These are phyloP conservation scores for Boletus albobrunnescens DNA, from an alignment of 1,284 basidiomycete species.

Conservation along the genomic window DNA sequence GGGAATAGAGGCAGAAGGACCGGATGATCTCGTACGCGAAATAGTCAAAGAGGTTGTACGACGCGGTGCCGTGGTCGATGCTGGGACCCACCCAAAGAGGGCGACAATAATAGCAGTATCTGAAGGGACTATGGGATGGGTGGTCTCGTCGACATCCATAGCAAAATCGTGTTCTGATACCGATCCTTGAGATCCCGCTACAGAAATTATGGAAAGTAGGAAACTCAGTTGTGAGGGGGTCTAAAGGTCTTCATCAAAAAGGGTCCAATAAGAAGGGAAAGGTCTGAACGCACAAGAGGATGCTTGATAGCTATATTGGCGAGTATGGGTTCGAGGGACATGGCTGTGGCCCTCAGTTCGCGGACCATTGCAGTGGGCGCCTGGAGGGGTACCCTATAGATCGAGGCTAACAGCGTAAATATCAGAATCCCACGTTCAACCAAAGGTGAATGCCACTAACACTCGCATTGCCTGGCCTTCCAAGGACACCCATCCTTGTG, in stretches of 20 bases:
- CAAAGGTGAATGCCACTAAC: conserved; percentile 37
- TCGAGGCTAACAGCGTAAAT: conserved; percentile 45
- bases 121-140: conserved; percentile 32
- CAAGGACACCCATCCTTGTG: conserved; percentile 81
- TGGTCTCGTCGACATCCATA: conserved; percentile 11
- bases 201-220: conserved; percentile 39
- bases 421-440: conserved; percentile 3
- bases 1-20: conserved; percentile 33
- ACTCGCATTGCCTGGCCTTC: conserved; percentile 72
- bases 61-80: conserved; percentile 37
- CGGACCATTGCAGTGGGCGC: conserved; percentile 57
- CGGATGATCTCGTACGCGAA: conserved; percentile 38
- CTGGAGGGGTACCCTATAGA: conserved; percentile 71
- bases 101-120: conserved; percentile 56
- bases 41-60: conserved; percentile 38
- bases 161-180: conserved; percentile 7
- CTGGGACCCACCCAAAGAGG: conserved; percentile 67
- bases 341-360: conserved; percentile 55
- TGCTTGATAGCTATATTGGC: conserved; percentile 60
- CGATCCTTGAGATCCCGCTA: conserved; percentile 11
- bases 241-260: conserved; percentile 29
- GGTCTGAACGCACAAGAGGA: conserved; percentile 52
- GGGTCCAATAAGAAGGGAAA: background rate
- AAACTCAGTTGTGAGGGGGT: conserved; percentile 44
- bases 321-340: conserved; percentile 49